These are phyloP conservation scores for Rhizophagus sp. DNA, from an alignment of 192 early-diverging fungal species.

Conservation along the genomic window DNA sequence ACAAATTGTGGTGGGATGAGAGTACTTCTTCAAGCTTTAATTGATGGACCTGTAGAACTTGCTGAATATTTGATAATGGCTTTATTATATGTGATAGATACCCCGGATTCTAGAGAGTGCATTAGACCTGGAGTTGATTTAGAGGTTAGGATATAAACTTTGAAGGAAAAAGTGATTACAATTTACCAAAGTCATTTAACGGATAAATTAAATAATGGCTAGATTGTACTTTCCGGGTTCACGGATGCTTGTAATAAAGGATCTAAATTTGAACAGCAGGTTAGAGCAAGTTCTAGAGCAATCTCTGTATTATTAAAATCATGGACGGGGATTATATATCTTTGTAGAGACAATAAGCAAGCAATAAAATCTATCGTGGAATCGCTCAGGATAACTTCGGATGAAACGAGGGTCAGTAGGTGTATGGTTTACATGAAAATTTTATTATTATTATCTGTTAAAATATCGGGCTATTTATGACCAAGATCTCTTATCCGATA, in stretches of 20 bases:
- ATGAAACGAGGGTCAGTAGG: conserved; percentile 63
- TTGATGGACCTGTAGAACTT: conserved; percentile 65
- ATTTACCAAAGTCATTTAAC: not conserved
- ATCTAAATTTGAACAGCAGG: conserved; percentile 61
- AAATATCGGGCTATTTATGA: conserved; percentile 11
- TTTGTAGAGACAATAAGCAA: conserved; percentile 71
- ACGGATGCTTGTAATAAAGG: conserved; percentile 74
- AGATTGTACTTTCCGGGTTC: conserved; percentile 78
- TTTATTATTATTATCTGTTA: conserved; percentile 31
- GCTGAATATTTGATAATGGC: conserved; percentile 60
- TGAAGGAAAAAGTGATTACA: not conserved
- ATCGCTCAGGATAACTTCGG: conserved; percentile 65
- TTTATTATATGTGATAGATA: conserved; percentile 73
- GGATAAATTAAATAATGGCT: not conserved
- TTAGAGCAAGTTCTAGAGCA: conserved; percentile 63
- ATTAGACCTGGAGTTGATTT: conserved; percentile 77
- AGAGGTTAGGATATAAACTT: conserved; percentile 49
- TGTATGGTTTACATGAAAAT: not conserved
- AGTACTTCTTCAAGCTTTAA: conserved; percentile 62
- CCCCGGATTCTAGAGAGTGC: conserved; percentile 61
- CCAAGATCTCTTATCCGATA: conserved; percentile 19
- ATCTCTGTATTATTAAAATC: conserved; percentile 67
- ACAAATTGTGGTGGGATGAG: conserved; percentile 69
- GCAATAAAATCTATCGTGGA: conserved; percentile 71
- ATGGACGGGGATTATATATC: conserved; percentile 79